Evolutionary conservation across 225 moss, liverwort and hornwort species (phyloP).

Genomic region (Pleurozium schreberi): DNA sequence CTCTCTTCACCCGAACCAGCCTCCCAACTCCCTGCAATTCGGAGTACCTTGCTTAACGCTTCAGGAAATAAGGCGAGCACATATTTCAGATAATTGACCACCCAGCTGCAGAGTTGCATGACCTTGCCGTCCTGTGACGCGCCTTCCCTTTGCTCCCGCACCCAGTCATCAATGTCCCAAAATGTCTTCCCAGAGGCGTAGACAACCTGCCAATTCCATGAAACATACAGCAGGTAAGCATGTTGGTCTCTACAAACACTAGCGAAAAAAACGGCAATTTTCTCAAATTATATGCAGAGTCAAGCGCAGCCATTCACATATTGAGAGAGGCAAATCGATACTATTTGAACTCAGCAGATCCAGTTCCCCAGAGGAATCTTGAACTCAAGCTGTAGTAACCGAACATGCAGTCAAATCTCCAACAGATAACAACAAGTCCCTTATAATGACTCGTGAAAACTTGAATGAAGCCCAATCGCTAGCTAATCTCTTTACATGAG

Average conservation of each 20-base stretch:
- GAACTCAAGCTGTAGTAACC: neutral
- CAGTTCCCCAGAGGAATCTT: neutral
- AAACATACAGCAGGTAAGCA: neutral
- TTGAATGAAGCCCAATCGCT: neutral
- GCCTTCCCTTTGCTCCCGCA: conserved; percentile 48
- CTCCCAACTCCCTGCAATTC: conserved; percentile 54
- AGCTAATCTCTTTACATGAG: neutral
- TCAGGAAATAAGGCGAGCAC: conserved; percentile 55
- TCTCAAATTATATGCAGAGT: neutral
- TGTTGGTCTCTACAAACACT: neutral
- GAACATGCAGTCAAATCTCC: neutral
- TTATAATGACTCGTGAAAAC: neutral
- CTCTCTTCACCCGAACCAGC: conserved; percentile 22
- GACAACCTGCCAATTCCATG: conserved; percentile 30
- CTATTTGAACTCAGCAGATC: neutral
- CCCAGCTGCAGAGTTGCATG: conserved; percentile 66
- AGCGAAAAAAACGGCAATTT: neutral
- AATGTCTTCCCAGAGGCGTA: conserved; percentile 60
- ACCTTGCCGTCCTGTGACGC: conserved; percentile 46
- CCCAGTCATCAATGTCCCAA: conserved; percentile 43
- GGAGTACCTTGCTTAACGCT: conserved; percentile 63
- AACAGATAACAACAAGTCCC: neutral
- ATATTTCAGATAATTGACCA: conserved; percentile 75
- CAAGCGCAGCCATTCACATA: neutral
- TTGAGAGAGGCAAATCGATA: neutral